Percentiles rank a stretch among this genome's conserved stretches.
Evolutionary conservation across 164 flowering plant species (phyloP).

Genomic region (Santalum album): DNA sequence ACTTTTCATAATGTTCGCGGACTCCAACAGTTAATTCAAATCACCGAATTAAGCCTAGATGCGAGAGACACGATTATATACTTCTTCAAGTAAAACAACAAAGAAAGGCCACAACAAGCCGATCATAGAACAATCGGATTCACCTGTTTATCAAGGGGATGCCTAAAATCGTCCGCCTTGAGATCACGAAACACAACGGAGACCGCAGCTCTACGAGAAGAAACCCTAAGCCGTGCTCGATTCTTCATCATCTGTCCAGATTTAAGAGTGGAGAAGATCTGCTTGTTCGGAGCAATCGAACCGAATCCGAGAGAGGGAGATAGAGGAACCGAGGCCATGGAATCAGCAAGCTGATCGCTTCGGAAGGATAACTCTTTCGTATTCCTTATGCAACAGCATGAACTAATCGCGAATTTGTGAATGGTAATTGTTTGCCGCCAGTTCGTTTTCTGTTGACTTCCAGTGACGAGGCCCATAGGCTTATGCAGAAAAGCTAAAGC

Average conservation of each 20-base stretch:
- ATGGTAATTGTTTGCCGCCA: conserved; percentile 34
- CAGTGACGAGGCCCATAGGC: too few species aligned
- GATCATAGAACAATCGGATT: background rate
- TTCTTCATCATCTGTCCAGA: conserved; percentile 8
- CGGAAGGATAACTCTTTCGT: background rate
- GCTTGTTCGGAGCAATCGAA: conserved; percentile 1
- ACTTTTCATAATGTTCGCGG: too few species aligned
- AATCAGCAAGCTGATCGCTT: background rate
- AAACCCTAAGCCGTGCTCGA: conserved; percentile 3
- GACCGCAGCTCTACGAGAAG: conserved; percentile 32
- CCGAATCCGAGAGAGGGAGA: conserved; percentile 8
- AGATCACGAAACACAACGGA: conserved; percentile 44
- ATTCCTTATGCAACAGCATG: background rate
- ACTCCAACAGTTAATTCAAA: too few species aligned
- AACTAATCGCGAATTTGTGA: background rate
- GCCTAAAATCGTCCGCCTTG: conserved; percentile 66
- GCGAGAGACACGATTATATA: too few species aligned
- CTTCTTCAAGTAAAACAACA: too few species aligned
- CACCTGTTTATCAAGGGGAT: conserved; percentile 73
- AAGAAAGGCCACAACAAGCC: too few species aligned
- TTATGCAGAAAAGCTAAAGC: too few species aligned
- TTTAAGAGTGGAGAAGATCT: conserved; percentile 1
- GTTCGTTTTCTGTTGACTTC: conserved; percentile 34
- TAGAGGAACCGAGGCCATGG: conserved; percentile 19
- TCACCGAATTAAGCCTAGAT: too few species aligned